Conservation (phyloP, 768 basidiomycete species). For the Kwoniella europaea region DNA sequence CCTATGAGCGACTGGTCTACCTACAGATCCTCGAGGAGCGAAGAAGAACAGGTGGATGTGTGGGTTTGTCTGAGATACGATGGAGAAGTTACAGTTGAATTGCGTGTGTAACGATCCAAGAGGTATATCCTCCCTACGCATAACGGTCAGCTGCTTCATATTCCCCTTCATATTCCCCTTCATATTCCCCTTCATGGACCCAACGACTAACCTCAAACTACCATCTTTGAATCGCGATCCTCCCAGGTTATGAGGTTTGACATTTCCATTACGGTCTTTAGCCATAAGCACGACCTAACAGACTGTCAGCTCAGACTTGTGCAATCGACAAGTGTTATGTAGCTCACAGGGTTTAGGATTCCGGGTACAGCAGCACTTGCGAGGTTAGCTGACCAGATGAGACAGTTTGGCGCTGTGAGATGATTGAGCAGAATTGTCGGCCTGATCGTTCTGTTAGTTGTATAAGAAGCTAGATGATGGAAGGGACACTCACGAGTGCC, state of each 20-base stretch:
- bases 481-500: conserved; percentile 69
- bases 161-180: no score
- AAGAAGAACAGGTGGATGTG: conserved; percentile 91
- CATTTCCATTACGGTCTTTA: conserved; percentile 76
- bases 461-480: no score
- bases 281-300: conserved; percentile 78
- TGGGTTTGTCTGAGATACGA: conserved; percentile 91
- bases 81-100: conserved; percentile 79
- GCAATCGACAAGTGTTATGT: neutral
- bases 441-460: conserved; percentile 58
- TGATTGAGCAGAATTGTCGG: conserved; percentile 96
- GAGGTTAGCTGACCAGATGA: conserved; percentile 64
- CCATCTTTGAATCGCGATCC: conserved; percentile 87
- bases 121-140: conserved; percentile 85
- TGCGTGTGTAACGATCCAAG: conserved; percentile 68
- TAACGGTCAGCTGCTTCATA: conserved; percentile 29
- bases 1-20: conserved; percentile 87
- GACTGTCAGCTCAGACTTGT: neutral
- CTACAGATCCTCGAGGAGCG: conserved; percentile 64
- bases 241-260: conserved; percentile 94
- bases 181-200: no score
- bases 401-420: conserved; percentile 82
- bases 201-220: conserved; percentile 69
- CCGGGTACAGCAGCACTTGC: conserved; percentile 95
- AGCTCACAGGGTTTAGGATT: conserved; percentile 77